These are phyloP conservation scores for Cytospora paraplurivora DNA, from an alignment of 2,329 filamentous ascomycete species.

Conservation along the genomic window DNA sequence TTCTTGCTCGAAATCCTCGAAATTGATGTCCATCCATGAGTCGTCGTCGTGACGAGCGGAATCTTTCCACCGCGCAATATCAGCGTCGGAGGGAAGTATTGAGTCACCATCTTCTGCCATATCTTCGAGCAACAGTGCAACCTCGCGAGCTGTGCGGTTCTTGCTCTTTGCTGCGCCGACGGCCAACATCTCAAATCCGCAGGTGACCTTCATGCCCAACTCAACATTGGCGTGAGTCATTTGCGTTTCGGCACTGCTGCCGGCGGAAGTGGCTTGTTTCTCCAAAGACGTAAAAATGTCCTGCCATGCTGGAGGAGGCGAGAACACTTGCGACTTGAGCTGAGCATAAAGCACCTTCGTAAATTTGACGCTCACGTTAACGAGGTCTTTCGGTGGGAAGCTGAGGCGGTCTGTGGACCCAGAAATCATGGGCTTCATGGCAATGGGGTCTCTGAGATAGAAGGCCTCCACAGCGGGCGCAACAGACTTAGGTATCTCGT, in stretches of 20 bases:
- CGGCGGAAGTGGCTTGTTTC: slow-evolving; percentile 15
- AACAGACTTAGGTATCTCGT: slow-evolving; percentile 73
- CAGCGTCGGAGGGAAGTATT: slow-evolving; percentile 67
- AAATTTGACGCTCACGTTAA: slow-evolving; percentile 77
- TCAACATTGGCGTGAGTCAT: slow-evolving; percentile 52
- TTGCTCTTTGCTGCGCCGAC: slow-evolving; percentile 67
- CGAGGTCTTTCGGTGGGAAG: slow-evolving; percentile 78
- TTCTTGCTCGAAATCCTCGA: slow-evolving; percentile 83
- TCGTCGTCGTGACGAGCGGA: slow-evolving; percentile 74
- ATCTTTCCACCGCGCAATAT: slow-evolving; percentile 71
- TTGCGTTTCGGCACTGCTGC: slow-evolving; percentile 32
- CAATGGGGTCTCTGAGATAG: slow-evolving; percentile 82
- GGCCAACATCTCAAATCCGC: slow-evolving; percentile 87
- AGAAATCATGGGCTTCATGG: slow-evolving; percentile 68
- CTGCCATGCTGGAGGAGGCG: slow-evolving; percentile 59
- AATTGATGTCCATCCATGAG: slow-evolving; percentile 89
- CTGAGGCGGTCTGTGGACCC: slow-evolving; percentile 49
- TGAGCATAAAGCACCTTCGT: slow-evolving; percentile 91
- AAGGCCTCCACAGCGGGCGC: slow-evolving; percentile 87
- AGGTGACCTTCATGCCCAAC: slow-evolving; percentile 85
- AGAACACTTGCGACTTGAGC: slow-evolving; percentile 81
- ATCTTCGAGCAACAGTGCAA: slow-evolving; percentile 76
- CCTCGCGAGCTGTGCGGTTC: slow-evolving; percentile 70
- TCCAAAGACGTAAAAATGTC: slow-evolving; percentile 37
- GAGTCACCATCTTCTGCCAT: slow-evolving; percentile 69